phyloP scores from a whole-genome alignment of 768 basidiomycete genomes.

The Tremella fuciformis region DNA sequence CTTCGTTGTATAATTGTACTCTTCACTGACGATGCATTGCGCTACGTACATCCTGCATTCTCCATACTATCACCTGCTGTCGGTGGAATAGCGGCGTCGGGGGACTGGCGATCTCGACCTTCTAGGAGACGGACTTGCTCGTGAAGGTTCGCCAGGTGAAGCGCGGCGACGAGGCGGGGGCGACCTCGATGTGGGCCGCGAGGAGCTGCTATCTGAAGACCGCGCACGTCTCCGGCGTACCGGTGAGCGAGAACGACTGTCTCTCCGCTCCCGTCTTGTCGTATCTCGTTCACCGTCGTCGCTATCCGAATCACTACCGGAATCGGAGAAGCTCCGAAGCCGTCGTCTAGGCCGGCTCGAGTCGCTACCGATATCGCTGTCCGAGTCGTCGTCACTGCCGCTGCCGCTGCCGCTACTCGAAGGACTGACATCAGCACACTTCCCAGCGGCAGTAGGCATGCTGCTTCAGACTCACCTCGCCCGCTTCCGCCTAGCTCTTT shows the following conservation, averaged over 20 bases:
- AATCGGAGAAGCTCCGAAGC: neutral
- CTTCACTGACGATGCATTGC: too few relatives aligned
- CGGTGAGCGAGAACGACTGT: neutral
- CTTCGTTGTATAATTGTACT: too few relatives aligned
- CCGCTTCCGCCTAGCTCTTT: neutral
- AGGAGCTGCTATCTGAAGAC: neutral
- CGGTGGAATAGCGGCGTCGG: too few relatives aligned
- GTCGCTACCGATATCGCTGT: constrained; percentile 2
- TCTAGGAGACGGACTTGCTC: too few relatives aligned
- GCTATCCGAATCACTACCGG: neutral
- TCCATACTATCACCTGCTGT: too few relatives aligned
- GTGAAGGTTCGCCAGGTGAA: neutral
- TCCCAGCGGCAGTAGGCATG: too few relatives aligned
- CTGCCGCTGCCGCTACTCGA: constrained; percentile 1
- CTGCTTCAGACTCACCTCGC: neutral
- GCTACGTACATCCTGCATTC: too few relatives aligned
- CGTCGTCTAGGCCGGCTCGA: neutral
- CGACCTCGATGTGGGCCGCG: too few relatives aligned
- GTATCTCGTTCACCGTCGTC: too few relatives aligned
- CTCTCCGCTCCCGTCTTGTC: too few relatives aligned
- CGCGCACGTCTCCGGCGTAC: constrained; percentile 1
- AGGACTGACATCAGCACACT: neutral
- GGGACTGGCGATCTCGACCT: too few relatives aligned
- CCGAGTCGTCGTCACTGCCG: constrained; percentile 1
- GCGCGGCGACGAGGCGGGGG: neutral